Conservation (phyloP, 768 basidiomycete species). For the Candolleomyces efflorescens region DNA sequence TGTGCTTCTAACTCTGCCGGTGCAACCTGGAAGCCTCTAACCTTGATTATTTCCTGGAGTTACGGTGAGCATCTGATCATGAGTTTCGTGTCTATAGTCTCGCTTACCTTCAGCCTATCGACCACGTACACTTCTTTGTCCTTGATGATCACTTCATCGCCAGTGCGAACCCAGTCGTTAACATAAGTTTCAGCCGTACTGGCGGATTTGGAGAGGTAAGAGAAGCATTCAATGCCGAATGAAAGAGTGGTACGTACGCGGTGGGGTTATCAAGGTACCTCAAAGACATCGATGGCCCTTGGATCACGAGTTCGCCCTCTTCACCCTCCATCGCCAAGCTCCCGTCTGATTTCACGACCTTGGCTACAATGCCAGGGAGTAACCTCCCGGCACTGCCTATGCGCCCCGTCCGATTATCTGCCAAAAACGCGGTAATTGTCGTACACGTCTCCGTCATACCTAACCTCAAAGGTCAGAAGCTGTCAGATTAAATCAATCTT, state of each 20-base stretch:
- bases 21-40: constrained; percentile 55
- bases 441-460: constrained; percentile 66
- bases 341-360: constrained; percentile 57
- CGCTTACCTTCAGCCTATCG: constrained; percentile 65
- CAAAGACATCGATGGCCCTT: constrained; percentile 55
- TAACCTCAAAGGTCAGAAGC: constrained; percentile 15
- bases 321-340: constrained; percentile 52
- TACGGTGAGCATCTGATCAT: neutral
- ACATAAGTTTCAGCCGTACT: constrained; percentile 65
- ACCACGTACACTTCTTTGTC: constrained; percentile 63
- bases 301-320: constrained; percentile 58
- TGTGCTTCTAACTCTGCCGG: constrained; percentile 68
- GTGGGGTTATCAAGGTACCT: constrained; percentile 54
- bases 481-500: neutral
- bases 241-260: constrained; percentile 41
- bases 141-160: constrained; percentile 68
- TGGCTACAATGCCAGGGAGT: constrained; percentile 51
- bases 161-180: constrained; percentile 64
- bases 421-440: constrained; percentile 43
- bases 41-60: constrained; percentile 66
- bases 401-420: constrained; percentile 38
- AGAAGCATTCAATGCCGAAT: neutral
- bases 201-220: neutral
- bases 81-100: neutral
- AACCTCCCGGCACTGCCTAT: constrained; percentile 57